Conservation (phyloP, 2,329 filamentous ascomycete species). For the Curvularia lunata region DNA sequence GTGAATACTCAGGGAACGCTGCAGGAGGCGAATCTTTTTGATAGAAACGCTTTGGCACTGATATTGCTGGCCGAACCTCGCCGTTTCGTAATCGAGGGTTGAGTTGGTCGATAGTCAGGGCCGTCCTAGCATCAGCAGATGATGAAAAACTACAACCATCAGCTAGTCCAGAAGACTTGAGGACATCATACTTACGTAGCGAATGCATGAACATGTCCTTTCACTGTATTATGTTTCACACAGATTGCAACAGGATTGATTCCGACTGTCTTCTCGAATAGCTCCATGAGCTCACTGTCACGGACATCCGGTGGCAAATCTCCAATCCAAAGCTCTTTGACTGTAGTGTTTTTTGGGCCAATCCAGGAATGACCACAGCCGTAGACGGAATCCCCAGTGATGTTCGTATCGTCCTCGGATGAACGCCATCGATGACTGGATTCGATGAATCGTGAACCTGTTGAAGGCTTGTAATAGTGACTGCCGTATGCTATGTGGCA, state of each 20-base stretch:
- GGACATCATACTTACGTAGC: slow-evolving; percentile 21
- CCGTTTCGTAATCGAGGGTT: slow-evolving; percentile 20
- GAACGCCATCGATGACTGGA: background rate
- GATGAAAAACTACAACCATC: slow-evolving; percentile 23
- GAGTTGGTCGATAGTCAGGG: slow-evolving; percentile 15
- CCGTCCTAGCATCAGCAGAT: slow-evolving; percentile 21
- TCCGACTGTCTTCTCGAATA: slow-evolving; percentile 27
- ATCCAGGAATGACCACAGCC: slow-evolving; percentile 42
- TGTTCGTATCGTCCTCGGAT: slow-evolving; percentile 23
- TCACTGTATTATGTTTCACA: slow-evolving; percentile 7
- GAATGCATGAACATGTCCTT: slow-evolving; percentile 24
- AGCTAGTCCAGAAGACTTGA: slow-evolving; percentile 8
- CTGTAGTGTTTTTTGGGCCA: slow-evolving; percentile 35
- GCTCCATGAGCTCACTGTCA: slow-evolving; percentile 18
- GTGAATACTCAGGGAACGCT: slow-evolving; percentile 3
- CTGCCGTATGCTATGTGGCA: slow-evolving; percentile 20
- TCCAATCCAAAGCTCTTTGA: slow-evolving; percentile 37
- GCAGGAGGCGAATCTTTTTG: slow-evolving; percentile 15
- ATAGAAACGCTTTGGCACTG: slow-evolving; percentile 34
- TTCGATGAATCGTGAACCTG: slow-evolving; percentile 9
- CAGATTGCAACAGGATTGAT: slow-evolving; percentile 16
- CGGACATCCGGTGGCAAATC: slow-evolving; percentile 28
- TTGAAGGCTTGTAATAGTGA: slow-evolving; percentile 15
- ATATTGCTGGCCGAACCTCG: slow-evolving; percentile 16
- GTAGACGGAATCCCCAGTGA: slow-evolving; percentile 25